Conservation (phyloP, 805 yeast species). For the Citeromyces matritensis region DNA sequence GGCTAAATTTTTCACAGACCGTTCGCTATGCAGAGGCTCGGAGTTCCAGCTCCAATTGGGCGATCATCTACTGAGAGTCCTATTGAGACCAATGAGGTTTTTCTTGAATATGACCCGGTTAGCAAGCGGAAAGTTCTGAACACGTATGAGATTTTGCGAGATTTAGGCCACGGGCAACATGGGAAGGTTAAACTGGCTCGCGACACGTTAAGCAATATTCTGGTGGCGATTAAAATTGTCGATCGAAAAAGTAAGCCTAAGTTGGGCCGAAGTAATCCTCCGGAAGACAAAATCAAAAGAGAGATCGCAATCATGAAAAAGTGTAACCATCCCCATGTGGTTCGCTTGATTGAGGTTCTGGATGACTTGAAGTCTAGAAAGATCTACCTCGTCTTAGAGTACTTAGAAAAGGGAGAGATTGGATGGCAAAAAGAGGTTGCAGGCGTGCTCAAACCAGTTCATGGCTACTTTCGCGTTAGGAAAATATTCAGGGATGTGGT, state of each 20-base stretch:
- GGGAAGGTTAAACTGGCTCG: conserved; percentile 93
- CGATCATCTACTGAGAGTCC: conserved; percentile 2
- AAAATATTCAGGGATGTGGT: conserved; percentile 71
- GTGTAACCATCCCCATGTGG: conserved; percentile 88
- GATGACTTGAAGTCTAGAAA: conserved; percentile 78
- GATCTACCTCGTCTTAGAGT: conserved; percentile 82
- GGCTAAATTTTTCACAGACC: background rate
- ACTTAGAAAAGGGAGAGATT: conserved; percentile 81
- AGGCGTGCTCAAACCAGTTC: conserved; percentile 35
- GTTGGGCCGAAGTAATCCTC: conserved; percentile 22
- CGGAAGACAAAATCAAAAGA: conserved; percentile 59
- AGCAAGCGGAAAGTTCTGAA: conserved; percentile 70
- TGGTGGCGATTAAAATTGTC: conserved; percentile 89
- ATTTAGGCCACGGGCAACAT: conserved; percentile 93
- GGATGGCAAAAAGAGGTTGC: conserved; percentile 47
- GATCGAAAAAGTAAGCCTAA: conserved; percentile 53
- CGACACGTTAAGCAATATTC: conserved; percentile 43
- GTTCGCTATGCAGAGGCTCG: background rate
- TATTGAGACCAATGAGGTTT: conserved; percentile 71
- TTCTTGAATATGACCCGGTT: conserved; percentile 79
- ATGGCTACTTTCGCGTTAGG: conserved; percentile 53
- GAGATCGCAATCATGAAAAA: conserved; percentile 92
- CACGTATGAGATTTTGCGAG: conserved; percentile 76
- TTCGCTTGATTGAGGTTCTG: conserved; percentile 68
- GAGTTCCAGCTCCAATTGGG: background rate